Conservation (phyloP, 306 rosid species). For the Malus sieversii region DNA sequence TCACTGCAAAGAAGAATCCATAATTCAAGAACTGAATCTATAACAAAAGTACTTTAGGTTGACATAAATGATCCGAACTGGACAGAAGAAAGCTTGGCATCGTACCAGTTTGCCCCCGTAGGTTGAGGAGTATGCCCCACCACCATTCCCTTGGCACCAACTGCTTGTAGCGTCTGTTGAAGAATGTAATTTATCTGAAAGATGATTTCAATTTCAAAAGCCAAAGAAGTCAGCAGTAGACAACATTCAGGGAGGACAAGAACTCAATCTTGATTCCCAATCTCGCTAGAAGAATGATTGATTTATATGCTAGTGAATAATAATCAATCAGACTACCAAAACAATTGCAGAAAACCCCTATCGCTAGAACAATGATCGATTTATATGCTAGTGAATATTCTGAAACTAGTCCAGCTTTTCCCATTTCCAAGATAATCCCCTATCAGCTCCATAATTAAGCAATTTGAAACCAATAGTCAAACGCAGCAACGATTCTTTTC, state of each 20-base stretch:
- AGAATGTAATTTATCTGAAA: slow-evolving; percentile 63
- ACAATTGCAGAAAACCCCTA: too few species aligned
- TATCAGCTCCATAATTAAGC: not conserved
- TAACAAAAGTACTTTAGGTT: not conserved
- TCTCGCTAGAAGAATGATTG: not conserved
- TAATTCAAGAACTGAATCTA: not conserved
- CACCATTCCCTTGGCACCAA: slow-evolving; percentile 89
- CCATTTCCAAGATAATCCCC: not conserved
- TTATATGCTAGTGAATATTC: not conserved
- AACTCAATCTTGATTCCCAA: not conserved
- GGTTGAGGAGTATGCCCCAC: slow-evolving; percentile 99
- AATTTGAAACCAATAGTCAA: not conserved
- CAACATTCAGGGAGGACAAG: not conserved
- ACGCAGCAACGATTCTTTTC: not conserved
- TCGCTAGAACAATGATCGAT: too few species aligned
- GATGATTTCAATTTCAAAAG: slow-evolving; percentile 14
- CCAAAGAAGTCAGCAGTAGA: slow-evolving; percentile 8
- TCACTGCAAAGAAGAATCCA: slow-evolving; percentile 41
- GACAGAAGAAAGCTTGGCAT: not conserved
- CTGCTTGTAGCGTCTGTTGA: slow-evolving; percentile 71
- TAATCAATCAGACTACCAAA: too few species aligned
- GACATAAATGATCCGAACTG: not conserved
- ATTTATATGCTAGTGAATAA: not conserved
- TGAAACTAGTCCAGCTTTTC: not conserved
- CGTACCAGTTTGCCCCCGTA: slow-evolving; percentile 77